Evolutionary conservation across 768 basidiomycete species (phyloP).

Genomic region (Hericium rajendrae): DNA sequence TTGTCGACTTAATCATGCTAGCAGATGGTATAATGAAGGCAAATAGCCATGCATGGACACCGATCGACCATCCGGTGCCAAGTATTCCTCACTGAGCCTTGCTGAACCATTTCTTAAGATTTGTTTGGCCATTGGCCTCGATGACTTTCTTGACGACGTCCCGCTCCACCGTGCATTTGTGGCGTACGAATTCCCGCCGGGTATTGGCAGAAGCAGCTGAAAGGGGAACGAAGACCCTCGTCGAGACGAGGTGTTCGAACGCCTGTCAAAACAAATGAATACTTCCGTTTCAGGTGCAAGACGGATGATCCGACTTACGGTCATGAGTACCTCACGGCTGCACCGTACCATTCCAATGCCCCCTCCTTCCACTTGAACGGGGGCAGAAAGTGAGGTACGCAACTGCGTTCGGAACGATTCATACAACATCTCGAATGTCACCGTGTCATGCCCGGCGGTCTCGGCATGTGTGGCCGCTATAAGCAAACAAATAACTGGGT

Average conservation of each 20-base stretch:
- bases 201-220: conserved; percentile 38
- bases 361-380: conserved; percentile 62
- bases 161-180: conserved; percentile 56
- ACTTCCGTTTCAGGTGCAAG: not conserved
- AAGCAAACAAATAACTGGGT: conserved; percentile 73
- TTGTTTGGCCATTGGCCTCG: conserved; percentile 56
- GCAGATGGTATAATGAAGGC: too few relatives aligned
- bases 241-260: conserved; percentile 58
- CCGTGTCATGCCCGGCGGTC: conserved; percentile 63
- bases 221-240: conserved; percentile 46
- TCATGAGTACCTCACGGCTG: conserved; percentile 52
- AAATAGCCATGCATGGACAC: too few relatives aligned
- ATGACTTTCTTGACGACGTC: conserved; percentile 60
- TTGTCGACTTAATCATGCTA: too few relatives aligned
- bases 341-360: conserved; percentile 65
- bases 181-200: conserved; percentile 65
- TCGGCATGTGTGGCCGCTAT: conserved; percentile 76
- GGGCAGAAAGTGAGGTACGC: conserved; percentile 60
- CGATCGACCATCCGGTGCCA: too few relatives aligned
- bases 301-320: conserved; percentile 34
- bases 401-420: conserved; percentile 72
- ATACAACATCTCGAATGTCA: conserved; percentile 90
- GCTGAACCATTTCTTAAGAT: conserved; percentile 69
- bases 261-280: conserved; percentile 35
- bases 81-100: conserved; percentile 35